A percentile compares a stretch with the other conserved stretches of the same genome.
Conservation (phyloP, 208 protist species). For the Trypanosoma lewisi region DNA sequence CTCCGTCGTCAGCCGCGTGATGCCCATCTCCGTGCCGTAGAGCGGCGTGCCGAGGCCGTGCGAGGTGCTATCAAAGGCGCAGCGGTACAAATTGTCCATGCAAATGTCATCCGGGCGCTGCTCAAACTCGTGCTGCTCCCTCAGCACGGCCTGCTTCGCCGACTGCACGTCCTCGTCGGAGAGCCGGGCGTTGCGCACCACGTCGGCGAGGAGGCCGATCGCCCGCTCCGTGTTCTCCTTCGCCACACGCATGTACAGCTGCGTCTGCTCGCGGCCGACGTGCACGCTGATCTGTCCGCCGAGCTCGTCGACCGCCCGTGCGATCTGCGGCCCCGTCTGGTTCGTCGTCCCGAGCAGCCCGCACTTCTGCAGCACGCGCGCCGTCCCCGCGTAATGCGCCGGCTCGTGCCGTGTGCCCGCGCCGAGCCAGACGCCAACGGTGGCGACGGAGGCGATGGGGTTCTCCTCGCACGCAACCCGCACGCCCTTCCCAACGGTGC, state of each 20-base stretch:
- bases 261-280: slow-evolving; percentile 96
- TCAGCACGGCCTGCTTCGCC: slow-evolving; percentile 89
- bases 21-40: slow-evolving; percentile 93
- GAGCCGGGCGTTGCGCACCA: slow-evolving; percentile 94
- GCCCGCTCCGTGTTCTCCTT: slow-evolving; percentile 92
- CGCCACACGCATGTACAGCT: slow-evolving; percentile 94
- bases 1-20: slow-evolving; percentile 75
- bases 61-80: slow-evolving; percentile 88
- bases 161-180: slow-evolving; percentile 81
- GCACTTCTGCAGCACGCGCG: slow-evolving; percentile 98
- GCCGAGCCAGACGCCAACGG: slow-evolving; percentile 97
- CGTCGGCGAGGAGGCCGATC: slow-evolving; percentile 96
- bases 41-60: slow-evolving; percentile 93
- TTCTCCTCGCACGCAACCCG: slow-evolving; percentile 95
- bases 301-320: slow-evolving; percentile 95
- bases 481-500: slow-evolving; percentile 93
- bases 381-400: slow-evolving; percentile 94
- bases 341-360: slow-evolving; percentile 95
- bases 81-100: slow-evolving; percentile 96
- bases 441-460: slow-evolving; percentile 88
- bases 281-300: slow-evolving; percentile 96
- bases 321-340: slow-evolving; percentile 82
- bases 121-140: slow-evolving; percentile 94
- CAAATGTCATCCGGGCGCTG: slow-evolving; percentile 92
- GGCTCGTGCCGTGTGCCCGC: slow-evolving; percentile 95